phyloP scores from a whole-genome alignment of 352 stramenopile species.

The Globisporangium nagaii region DNA sequence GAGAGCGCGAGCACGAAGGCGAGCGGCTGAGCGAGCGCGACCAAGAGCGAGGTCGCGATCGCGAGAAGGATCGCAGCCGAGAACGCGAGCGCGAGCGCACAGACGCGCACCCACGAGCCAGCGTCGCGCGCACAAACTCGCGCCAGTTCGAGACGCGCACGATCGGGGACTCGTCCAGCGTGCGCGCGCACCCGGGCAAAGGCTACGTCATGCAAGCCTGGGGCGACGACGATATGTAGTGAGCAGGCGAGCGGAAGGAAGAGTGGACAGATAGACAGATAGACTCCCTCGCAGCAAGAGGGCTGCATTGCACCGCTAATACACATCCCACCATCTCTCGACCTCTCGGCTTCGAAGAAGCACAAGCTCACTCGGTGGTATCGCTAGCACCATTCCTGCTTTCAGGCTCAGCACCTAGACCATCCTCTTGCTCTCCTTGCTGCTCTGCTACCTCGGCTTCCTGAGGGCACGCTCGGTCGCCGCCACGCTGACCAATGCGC shows the following conservation, averaged over 20 bases:
- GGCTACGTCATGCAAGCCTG: slow-evolving; percentile 67
- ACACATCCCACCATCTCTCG: too few species aligned
- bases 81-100: not conserved
- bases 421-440: not conserved
- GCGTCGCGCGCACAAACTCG: slow-evolving; percentile 2
- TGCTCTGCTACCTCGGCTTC: not conserved
- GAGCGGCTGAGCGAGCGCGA: slow-evolving; percentile 23
- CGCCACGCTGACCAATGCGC: slow-evolving; percentile 7
- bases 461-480: not conserved
- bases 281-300: too few species aligned
- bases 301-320: too few species aligned
- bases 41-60: slow-evolving; percentile 13
- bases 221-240: slow-evolving; percentile 45
- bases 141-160: slow-evolving; percentile 10
- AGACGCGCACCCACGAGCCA: too few species aligned
- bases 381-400: not conserved
- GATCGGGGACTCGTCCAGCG: slow-evolving; percentile 7
- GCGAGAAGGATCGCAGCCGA: slow-evolving; percentile 9
- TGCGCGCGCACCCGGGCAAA: slow-evolving; percentile 22
- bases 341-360: too few species aligned
- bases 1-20: slow-evolving; percentile 7
- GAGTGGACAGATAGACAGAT: not conserved
- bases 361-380: not conserved
- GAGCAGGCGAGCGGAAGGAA: too few species aligned
- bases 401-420: too few species aligned